phyloP scores from a whole-genome alignment of 2,329 filamentous ascomycete species.

The Colletotrichum aenigma region DNA sequence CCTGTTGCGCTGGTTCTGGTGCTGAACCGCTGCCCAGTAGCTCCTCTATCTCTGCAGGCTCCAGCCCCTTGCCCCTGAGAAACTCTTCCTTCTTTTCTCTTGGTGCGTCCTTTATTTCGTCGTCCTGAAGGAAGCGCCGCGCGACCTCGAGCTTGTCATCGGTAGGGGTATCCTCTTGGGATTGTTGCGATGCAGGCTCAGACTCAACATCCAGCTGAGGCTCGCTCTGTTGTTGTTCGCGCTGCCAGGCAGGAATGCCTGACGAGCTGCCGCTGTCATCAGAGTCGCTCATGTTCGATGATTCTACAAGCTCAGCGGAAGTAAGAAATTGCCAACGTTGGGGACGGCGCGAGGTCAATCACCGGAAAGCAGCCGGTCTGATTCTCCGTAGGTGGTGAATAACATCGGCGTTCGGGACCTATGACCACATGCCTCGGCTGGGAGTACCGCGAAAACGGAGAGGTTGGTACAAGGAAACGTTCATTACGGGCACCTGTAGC shows the following conservation, averaged over 20 bases:
- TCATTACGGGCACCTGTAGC: neutral
- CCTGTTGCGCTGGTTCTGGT: neutral
- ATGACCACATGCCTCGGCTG: conserved; percentile 23
- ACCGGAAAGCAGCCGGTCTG: neutral
- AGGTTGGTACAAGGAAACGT: neutral
- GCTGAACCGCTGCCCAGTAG: conserved; percentile 53
- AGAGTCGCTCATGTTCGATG: conserved; percentile 34
- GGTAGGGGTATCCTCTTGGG: conserved; percentile 7
- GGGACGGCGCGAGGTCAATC: neutral
- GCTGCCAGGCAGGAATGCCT: conserved; percentile 37
- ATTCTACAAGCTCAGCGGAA: neutral
- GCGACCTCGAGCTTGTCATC: conserved; percentile 64
- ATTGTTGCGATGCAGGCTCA: conserved; percentile 4
- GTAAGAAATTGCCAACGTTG: neutral
- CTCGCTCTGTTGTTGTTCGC: conserved; percentile 15
- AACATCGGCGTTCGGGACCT: conserved; percentile 10
- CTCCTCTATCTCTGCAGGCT: conserved; percentile 67
- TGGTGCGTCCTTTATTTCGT: conserved; percentile 70
- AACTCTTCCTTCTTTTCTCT: conserved; percentile 78
- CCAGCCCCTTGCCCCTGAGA: conserved; percentile 77
- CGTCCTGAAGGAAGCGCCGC: conserved; percentile 76
- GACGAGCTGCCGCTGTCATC: conserved; percentile 28
- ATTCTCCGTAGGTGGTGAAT: neutral
- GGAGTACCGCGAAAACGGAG: neutral
- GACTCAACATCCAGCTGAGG: neutral